These are phyloP conservation scores for Emmonsiellopsis sp. DNA, from an alignment of 2,329 filamentous ascomycete species.

Conservation along the genomic window DNA sequence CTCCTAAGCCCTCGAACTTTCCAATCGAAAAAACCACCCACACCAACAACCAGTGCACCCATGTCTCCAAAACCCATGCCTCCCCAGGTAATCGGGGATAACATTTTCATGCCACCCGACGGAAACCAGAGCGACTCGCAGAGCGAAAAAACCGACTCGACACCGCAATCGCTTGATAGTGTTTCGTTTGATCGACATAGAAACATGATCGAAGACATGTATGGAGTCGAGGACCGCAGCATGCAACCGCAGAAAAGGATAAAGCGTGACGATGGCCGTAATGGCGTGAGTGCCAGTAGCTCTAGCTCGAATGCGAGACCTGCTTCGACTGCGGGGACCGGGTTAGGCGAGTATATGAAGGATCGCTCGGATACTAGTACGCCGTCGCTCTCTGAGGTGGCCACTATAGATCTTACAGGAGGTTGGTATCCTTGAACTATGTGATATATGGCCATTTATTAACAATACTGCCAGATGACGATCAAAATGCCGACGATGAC, in stretches of 20 bases:
- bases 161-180: neutral
- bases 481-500: constrained; percentile 32
- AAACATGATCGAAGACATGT: constrained; percentile 61
- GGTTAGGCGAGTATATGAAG: constrained; percentile 57
- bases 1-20: constrained; percentile 14
- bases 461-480: constrained; percentile 13
- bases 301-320: constrained; percentile 30
- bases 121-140: neutral
- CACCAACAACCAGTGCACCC: neutral
- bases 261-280: constrained; percentile 44
- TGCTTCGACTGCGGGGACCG: constrained; percentile 43
- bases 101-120: neutral
- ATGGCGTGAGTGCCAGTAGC: constrained; percentile 31
- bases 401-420: constrained; percentile 38
- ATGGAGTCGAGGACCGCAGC: constrained; percentile 62
- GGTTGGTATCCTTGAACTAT: constrained; percentile 15
- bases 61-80: neutral
- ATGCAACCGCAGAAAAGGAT: constrained; percentile 56
- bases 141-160: neutral
- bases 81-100: neutral
- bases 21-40: neutral
- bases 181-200: neutral
- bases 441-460: neutral
- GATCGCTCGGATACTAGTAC: constrained; percentile 43
- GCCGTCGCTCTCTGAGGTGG: constrained; percentile 42